Base-by-base conservation (phyloP, 176 grass and related monocot genomes). In the Otatea glauca region DNA sequence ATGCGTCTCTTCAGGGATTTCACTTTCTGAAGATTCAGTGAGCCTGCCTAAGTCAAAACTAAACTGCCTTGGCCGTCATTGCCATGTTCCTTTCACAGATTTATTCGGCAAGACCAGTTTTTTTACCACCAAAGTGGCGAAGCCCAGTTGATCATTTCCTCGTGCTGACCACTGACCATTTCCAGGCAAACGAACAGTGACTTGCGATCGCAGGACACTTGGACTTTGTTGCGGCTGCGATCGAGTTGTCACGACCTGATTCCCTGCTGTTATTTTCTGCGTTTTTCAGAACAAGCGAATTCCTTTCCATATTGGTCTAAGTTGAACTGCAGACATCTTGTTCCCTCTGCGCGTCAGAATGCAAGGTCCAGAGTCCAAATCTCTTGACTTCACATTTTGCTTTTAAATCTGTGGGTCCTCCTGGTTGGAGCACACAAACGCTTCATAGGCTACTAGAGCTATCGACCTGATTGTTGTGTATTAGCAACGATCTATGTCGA, bases 151-250 rank as follows among this genome's bases (percentile, higher is more conserved):
- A 89, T 55, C 70, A 34, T 75, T 76, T 85, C 82, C 17, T 62
- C 1, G 35, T 53, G 63, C 61, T 63, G 82, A 62, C 61, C 82
- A 27, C 78, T 88, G 79, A 77, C 86, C 72, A n/a, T 82, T 79
- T 86, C 84, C 72, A 84, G 45, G 38, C 21, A 12, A 44, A 48
- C 0, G 45, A 76, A 27, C 15, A 4, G 77, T 27, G 70, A 23
- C 68, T 6, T 54, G 24, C 27, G 64, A 29, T 45, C 11, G 65
- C 41, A 2, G 32, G 59, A 44, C 68, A 65, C 56, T 43, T 34
- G 88, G 73, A 70, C 82, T 63, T 18, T 21, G 23, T 7, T 53
- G 60, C 21, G 32, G 17, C 18, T 27, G 10, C 41, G 50, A 47
- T 56, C n/a, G 37, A 55, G 34, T 58, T 41, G 47, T 32, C 23